Base-by-base conservation (phyloP, 164 flowering plant species). In the Vitis riparia region DNA sequence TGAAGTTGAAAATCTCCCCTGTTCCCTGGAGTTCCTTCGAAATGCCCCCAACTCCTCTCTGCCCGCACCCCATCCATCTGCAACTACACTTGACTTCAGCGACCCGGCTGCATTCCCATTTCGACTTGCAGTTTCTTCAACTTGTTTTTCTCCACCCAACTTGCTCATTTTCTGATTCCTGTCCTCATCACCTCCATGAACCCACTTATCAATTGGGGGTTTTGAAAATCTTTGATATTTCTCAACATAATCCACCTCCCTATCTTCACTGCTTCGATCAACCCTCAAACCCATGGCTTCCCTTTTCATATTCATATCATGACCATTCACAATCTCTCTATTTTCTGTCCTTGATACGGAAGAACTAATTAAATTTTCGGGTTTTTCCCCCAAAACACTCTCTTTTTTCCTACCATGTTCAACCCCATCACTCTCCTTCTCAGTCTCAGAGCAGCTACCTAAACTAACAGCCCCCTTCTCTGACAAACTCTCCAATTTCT, bases 1-100 rank as follows among this genome's bases (percentile, higher is more conserved):
- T 11, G 75, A 76, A 64, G 74, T 68, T 15, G 81, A 60, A 62
- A 68, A 77, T 47, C 75, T 78, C 51, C 62, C 52, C 47, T 63
- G 71, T 63, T 77, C 73, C 69, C 75, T 73, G 23, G 59, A 30
- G 44, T 17, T 73, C 65, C 67, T 72, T 17, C 17, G 61, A 49
- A 67, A 51, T 37, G 67, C 66, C 23, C 73, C 77, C 68, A 58
- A 56, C 29, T 49, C 52, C 67, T 16, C 57, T 70, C 15, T 59
- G 72, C 53, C 70, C 44, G 50, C 62, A 14, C 11, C 11, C 67
- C 66, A 62, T 68, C 75, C 60, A 47, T 73, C 55, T 0, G 68
- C 32, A 16, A 71, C 51, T 14, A 61, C 75, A 51, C 66, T 63
- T 0, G 66, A 61, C 12, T 60, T 59, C 69, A 56, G 53, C 52